Conservation (phyloP, 2,329 filamentous ascomycete species). For the Ascosphaera aggregata region DNA sequence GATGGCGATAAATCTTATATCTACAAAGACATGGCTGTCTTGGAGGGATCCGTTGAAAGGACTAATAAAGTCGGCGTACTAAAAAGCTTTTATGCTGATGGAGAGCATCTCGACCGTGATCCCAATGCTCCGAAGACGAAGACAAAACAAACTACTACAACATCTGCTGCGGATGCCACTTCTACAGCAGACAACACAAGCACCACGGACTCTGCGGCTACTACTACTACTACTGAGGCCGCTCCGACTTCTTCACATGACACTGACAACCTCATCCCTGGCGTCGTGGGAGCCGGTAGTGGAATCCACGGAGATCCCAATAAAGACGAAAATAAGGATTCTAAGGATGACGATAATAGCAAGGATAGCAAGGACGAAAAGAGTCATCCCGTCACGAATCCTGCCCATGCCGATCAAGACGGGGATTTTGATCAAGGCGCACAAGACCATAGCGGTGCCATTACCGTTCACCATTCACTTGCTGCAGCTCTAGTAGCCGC, state of each 20-base stretch:
- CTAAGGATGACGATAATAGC: slow-evolving; percentile 6
- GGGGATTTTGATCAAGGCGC: slow-evolving; percentile 12
- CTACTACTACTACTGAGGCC: background rate
- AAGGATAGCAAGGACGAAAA: slow-evolving; percentile 6
- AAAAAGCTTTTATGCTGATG: slow-evolving; percentile 58
- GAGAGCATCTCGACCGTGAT: slow-evolving; percentile 42
- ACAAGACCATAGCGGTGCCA: slow-evolving; percentile 3
- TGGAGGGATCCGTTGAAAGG: slow-evolving; percentile 57
- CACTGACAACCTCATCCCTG: slow-evolving; percentile 12
- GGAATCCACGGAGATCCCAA: slow-evolving; percentile 9
- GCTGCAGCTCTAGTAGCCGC: slow-evolving; percentile 24
- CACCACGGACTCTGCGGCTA: slow-evolving; percentile 6
- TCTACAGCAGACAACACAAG: slow-evolving; percentile 11
- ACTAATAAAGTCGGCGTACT: slow-evolving; percentile 53
- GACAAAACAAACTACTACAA: slow-evolving; percentile 13
- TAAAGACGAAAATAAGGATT: slow-evolving; percentile 5
- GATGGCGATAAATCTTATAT: slow-evolving; percentile 44
- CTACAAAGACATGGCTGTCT: slow-evolving; percentile 40
- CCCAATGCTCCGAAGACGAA: background rate
- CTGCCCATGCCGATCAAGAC: slow-evolving; percentile 4
- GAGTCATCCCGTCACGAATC: slow-evolving; percentile 5
- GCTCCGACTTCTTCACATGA: slow-evolving; percentile 1
- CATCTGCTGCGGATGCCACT: slow-evolving; percentile 8
- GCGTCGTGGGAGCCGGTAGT: slow-evolving; percentile 13
- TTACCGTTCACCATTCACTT: slow-evolving; percentile 16